Evolutionary conservation across 495 filamentous ascomycete genomes (phyloP), one percentile per base, ranked within the genome.

Genomic region (Neurospora tetrasperma): DNA sequence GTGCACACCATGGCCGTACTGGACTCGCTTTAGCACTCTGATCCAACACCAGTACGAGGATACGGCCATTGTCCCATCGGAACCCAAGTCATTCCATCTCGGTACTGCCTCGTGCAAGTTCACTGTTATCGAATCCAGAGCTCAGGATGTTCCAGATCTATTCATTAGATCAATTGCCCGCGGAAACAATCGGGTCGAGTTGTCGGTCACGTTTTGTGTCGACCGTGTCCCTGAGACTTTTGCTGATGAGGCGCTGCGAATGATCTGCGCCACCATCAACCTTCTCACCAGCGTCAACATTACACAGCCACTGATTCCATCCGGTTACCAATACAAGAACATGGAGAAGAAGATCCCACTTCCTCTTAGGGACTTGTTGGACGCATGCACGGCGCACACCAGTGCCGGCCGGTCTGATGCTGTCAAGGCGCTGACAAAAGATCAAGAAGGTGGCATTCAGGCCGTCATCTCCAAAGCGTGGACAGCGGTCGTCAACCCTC

Each of bases 1-100:
- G 43, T 85, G 82, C 72, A 86, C 84, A 14, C 71, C 80, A 1
- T 86, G 84, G 84, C 83, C 84, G 4, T 83, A 84, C 35, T 86
- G 84, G 84, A 83, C 82, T 6, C 83, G 83, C 2, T 84, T 86
- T 74, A 84, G 83, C 75, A 82, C 80, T 0, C 72, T 85, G 12
- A 79, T 86, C 4, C 82, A 82, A 62, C 84, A 85, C 68, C 82
- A 81, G 72, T 77, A 75, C 74, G 79, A 83, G 54, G 80, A 83
- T 69, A 77, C 76, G 3, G 76, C 77, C 31, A 79, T 82, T 70
- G 74, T 69, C 70, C 76, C 80, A 1, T 41, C 72, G 7, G 80
- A 81, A 70, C 74, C 77, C 23, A 80, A 81, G 73, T 72, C 76
- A 2, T 85, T 86, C 71, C 78, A 80, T 69, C 79, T 86, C 27